Evolutionary conservation across 2,329 filamentous ascomycete genomes (phyloP).

Genomic region (Aspergillus jensenii): DNA sequence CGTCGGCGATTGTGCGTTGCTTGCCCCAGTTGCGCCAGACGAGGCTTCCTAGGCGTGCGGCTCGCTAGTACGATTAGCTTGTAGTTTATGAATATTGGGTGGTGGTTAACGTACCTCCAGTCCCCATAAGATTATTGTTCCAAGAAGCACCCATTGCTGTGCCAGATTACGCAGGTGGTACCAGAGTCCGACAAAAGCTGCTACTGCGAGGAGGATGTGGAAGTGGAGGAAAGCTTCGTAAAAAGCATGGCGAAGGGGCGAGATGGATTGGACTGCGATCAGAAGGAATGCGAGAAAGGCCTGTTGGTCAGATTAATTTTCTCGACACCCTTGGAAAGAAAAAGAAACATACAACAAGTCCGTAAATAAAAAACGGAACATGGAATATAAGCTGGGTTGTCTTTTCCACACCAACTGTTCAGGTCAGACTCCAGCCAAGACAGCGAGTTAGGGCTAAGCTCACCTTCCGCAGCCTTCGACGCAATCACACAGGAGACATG

Average conservation of each 20-base stretch:
- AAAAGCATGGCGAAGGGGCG: constrained; percentile 43
- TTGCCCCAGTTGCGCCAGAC: constrained; percentile 53
- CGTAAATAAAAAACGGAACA: constrained; percentile 29
- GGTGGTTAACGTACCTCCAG: constrained; percentile 30
- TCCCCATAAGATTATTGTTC: constrained; percentile 34
- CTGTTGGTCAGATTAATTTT: constrained; percentile 27
- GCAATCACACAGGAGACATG: constrained; percentile 54
- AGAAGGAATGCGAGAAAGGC: constrained; percentile 38
- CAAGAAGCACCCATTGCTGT: constrained; percentile 31
- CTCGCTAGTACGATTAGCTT: constrained; percentile 28
- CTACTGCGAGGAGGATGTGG: constrained; percentile 41
- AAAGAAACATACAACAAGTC: constrained; percentile 32
- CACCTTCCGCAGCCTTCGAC: constrained; percentile 21
- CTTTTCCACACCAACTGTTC: constrained; percentile 52
- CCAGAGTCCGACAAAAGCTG: constrained; percentile 40
- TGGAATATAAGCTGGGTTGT: constrained; percentile 28
- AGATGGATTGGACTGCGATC: constrained; percentile 42
- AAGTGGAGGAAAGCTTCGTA: constrained; percentile 47
- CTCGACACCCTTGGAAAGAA: background rate
- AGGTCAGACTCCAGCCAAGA: background rate
- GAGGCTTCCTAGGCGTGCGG: constrained; percentile 48
- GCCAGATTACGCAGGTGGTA: constrained; percentile 32
- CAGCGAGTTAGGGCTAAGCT: constrained; percentile 3
- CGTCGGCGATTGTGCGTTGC: constrained; percentile 49
- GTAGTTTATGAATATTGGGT: constrained; percentile 5